phyloP scores from a whole-genome alignment of 352 stramenopile genomes.

The Globisporangium heterothallicum region DNA sequence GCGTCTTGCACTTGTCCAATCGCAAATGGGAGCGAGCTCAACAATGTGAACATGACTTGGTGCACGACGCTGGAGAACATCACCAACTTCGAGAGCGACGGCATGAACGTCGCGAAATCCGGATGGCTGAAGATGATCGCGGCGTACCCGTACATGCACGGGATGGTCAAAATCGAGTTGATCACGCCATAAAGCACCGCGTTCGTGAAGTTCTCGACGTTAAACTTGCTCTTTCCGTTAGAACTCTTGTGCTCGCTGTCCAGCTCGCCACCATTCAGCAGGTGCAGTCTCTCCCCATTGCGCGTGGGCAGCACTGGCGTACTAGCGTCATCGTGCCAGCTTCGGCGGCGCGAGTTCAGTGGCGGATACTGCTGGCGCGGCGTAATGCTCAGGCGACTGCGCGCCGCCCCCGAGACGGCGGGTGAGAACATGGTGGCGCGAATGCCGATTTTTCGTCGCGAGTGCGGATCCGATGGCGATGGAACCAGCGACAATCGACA shows the following conservation, averaged over 20 bases:
- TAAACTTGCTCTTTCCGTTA: not conserved
- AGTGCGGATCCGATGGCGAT: no score
- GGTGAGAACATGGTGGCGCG: conserved; percentile 43
- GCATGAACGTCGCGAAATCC: conserved; percentile 87
- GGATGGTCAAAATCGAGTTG: conserved; percentile 93
- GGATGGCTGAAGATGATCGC: conserved; percentile 93
- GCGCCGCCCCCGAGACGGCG: conserved; percentile 51
- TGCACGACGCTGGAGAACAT: conserved; percentile 95
- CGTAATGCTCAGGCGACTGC: conserved; percentile 33
- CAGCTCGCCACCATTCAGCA: not conserved
- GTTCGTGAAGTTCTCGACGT: conserved; percentile 45
- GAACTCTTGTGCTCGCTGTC: not conserved
- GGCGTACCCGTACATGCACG: conserved; percentile 93
- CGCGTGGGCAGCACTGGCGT: conserved; percentile 25
- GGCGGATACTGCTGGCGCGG: conserved; percentile 18
- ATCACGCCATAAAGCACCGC: conserved; percentile 86
- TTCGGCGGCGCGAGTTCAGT: conserved; percentile 16
- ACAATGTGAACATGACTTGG: conserved; percentile 83
- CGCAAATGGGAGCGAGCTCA: conserved; percentile 94
- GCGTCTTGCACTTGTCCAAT: conserved; percentile 98
- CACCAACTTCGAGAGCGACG: conserved; percentile 93
- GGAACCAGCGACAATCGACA: no score
- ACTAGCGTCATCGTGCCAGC: conserved; percentile 23
- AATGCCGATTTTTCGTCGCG: not conserved
- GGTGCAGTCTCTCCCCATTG: conserved; percentile 6